Base-by-base conservation (phyloP, 805 yeast species). In the Saturnispora galanensis region DNA sequence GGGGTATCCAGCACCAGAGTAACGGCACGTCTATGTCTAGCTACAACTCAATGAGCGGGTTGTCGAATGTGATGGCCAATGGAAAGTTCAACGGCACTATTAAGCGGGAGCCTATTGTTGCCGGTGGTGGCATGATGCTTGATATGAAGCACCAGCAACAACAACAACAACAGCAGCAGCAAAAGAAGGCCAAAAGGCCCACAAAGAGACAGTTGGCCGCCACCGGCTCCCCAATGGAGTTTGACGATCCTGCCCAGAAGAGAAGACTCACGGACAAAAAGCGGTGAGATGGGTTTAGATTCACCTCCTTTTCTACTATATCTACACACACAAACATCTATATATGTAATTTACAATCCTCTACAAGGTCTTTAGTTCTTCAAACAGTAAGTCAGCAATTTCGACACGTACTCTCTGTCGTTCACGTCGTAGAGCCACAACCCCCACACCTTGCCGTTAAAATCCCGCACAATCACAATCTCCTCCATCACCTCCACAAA, bases 341-440 rank as follows among this genome's bases (percentile, higher is more conserved):
- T 38, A 9, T 29, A 17, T 16, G 34, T 10, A 17, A 16, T 15
- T 29, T 17, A 17, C 12, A 30, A 13, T 18, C 26, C 26, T 21
- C 26, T 21, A 21, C 26, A 21, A 2, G 26, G 26, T 21, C 7
- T 15, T 39, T 28, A 53, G 31, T 48, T 55, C 13, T 56, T 61
- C 33, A 54, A 49, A 49, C 65, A 61, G 41, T 50, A 62, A 36
- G 55, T 52, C 29, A 61, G 42, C 17, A 61, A 45, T 44, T 78
- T 75, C 53, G 66, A 74, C 35, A 84, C 64, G 52, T 75, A 74
- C 38, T 71, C 71, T 59, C 90, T 68, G 55, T 83, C 89, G 7
- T 71, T 75, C 38, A 73, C 79, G 45, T 82, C 77, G 56, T 81
- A 84, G 16, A 84, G 70, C 93, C 93, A 84, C 39, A 84, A 64